phyloP scores from a whole-genome alignment of 2,329 filamentous ascomycete genomes.

The Botrytis fragariae region DNA sequence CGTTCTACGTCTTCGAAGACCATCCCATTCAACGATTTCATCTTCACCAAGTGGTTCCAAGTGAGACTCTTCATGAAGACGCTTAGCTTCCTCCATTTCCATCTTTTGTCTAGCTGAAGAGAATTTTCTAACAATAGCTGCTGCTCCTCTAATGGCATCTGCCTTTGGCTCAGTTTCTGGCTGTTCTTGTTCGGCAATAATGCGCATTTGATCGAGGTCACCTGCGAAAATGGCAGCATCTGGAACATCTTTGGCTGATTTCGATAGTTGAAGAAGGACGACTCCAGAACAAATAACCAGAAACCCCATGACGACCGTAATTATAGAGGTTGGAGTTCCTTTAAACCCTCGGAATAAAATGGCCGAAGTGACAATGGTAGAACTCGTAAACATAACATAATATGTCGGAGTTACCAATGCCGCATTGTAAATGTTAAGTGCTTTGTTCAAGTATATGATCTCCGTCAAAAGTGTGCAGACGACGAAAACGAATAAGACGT shows the following conservation, averaged over 20 bases:
- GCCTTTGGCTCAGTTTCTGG: conserved; percentile 96
- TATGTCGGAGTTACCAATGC: conserved; percentile 97
- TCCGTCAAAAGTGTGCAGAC: conserved; percentile 85
- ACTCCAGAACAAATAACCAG: conserved; percentile 91
- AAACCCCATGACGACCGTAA: conserved; percentile 91
- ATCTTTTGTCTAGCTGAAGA: conserved; percentile 73
- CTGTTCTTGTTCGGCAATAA: conserved; percentile 91
- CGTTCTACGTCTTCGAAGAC: conserved; percentile 70
- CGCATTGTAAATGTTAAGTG: conserved; percentile 93
- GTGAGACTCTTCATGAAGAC: conserved; percentile 74
- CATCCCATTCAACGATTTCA: conserved; percentile 82
- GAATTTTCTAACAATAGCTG: conserved; percentile 80
- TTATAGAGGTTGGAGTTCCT: conserved; percentile 74
- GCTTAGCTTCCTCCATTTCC: conserved; percentile 75
- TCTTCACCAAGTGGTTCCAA: conserved; percentile 77
- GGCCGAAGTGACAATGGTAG: conserved; percentile 90
- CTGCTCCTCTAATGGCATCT: conserved; percentile 88
- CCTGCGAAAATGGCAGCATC: conserved; percentile 89
- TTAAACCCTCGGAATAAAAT: conserved; percentile 94
- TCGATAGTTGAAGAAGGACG: conserved; percentile 90
- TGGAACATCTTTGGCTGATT: conserved; percentile 95
- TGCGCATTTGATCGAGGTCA: conserved; percentile 91
- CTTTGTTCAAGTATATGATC: conserved; percentile 98
- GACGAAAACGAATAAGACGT: conserved; percentile 88
- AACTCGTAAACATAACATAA: conserved; percentile 96